A percentile compares a stretch with the other conserved stretches of the same genome.
Evolutionary conservation across 2,329 filamentous ascomycete genomes (phyloP).

Genomic region (Ophiostoma himal-ulmi): DNA sequence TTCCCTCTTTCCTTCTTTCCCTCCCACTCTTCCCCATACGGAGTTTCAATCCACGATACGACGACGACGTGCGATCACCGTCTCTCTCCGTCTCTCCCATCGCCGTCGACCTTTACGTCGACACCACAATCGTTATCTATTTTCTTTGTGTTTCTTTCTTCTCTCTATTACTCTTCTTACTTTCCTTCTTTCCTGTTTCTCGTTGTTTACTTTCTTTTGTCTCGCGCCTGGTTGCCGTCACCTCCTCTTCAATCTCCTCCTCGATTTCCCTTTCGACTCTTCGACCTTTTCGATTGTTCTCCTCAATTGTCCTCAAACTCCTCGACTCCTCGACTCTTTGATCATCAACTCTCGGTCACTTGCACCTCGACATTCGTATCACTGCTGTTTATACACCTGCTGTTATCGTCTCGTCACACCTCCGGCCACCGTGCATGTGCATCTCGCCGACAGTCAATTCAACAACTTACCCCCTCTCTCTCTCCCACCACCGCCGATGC

Average conservation of each 20-base stretch:
- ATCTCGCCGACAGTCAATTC: conserved; percentile 14
- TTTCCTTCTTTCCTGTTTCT: background rate
- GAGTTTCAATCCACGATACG: background rate
- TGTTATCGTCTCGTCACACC: conserved; percentile 16
- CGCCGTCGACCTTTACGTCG: background rate
- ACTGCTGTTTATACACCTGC: background rate
- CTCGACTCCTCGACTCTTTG: background rate
- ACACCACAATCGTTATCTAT: background rate
- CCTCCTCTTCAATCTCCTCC: background rate
- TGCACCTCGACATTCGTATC: too few species aligned
- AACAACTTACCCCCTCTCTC: background rate
- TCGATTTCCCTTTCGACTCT: background rate
- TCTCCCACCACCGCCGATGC: background rate
- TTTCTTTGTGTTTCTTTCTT: background rate
- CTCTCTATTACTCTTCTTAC: background rate
- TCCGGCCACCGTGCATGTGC: conserved; percentile 16
- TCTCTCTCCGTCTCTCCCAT: background rate
- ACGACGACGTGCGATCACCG: background rate
- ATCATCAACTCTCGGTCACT: background rate
- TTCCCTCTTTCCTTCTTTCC: background rate
- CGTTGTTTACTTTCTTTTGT: conserved; percentile 16
- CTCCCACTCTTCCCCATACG: background rate
- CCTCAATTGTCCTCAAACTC: background rate
- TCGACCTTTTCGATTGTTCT: background rate
- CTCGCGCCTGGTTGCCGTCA: conserved; percentile 20